These are phyloP conservation scores for Zangia roseola DNA, from an alignment of 768 basidiomycete genomes.

Conservation along the genomic window DNA sequence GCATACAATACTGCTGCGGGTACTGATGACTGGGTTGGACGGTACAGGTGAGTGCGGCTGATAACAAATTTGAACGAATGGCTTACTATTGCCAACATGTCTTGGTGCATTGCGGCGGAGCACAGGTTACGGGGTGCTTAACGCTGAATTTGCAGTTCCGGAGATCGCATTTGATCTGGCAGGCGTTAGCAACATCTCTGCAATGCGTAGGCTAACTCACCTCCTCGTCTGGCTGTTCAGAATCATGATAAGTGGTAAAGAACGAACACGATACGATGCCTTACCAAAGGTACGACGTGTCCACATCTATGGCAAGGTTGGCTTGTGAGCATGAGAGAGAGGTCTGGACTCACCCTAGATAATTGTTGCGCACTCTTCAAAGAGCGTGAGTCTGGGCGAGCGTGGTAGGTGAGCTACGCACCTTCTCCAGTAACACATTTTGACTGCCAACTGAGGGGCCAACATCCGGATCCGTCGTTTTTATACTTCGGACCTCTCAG, in stretches of 20 bases:
- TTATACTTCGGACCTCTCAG: conserved; percentile 28
- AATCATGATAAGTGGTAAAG: conserved; percentile 6
- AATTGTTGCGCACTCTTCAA: conserved; percentile 55
- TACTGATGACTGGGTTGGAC: conserved; percentile 48
- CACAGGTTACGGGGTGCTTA: conserved; percentile 49
- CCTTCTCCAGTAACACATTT: conserved; percentile 64
- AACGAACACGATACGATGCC: conserved; percentile 11
- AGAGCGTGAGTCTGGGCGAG: conserved; percentile 18
- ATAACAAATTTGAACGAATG: background rate
- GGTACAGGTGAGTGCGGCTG: conserved; percentile 10
- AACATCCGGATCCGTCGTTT: conserved; percentile 14
- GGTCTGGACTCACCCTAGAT: conserved; percentile 41
- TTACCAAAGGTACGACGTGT: conserved; percentile 50
- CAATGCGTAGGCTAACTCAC: conserved; percentile 25
- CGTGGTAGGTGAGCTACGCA: conserved; percentile 30
- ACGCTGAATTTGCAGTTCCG: conserved; percentile 64
- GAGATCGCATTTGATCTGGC: conserved; percentile 61
- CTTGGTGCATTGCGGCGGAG: conserved; percentile 48
- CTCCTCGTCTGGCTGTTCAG: conserved; percentile 56
- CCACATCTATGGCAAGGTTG: conserved; percentile 43
- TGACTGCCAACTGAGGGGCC: conserved; percentile 7
- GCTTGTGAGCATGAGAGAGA: conserved; percentile 1
- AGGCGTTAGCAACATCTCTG: conserved; percentile 11
- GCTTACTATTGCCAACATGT: conserved; percentile 75
- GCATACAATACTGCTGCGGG: conserved; percentile 63